phyloP scores from a whole-genome alignment of 2,329 filamentous ascomycete genomes.

The Orbilia quercus region DNA sequence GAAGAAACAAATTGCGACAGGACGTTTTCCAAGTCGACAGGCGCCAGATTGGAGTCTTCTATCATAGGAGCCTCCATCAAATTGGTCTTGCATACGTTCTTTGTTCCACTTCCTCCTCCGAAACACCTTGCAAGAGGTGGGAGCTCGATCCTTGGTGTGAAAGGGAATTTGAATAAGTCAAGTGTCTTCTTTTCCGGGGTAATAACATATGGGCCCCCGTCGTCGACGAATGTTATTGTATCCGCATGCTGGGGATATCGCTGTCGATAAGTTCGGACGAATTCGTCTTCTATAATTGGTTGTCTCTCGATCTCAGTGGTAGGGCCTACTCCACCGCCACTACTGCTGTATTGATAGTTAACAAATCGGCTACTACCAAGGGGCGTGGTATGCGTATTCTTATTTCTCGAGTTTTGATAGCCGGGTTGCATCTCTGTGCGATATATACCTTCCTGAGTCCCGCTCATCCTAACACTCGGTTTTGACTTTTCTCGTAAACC shows the following conservation, averaged over 20 bases:
- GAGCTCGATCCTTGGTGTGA: slow-evolving; percentile 12
- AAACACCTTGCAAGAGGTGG: slow-evolving; percentile 12
- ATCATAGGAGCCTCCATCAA: background rate
- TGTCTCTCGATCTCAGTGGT: background rate
- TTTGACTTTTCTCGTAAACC: too few relatives aligned
- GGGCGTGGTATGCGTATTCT: background rate
- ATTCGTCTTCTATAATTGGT: slow-evolving; percentile 12
- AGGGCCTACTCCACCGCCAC: background rate
- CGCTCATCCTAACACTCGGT: slow-evolving; percentile 2
- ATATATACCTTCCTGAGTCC: slow-evolving; percentile 28
- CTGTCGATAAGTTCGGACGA: slow-evolving; percentile 12
- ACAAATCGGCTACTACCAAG: slow-evolving; percentile 15
- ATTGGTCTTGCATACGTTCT: too few relatives aligned
- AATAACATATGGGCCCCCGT: slow-evolving; percentile 6
- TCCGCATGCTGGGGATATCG: slow-evolving; percentile 24
- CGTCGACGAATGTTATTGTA: slow-evolving; percentile 22
- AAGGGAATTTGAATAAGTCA: slow-evolving; percentile 18
- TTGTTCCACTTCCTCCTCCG: background rate
- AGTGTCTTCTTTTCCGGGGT: slow-evolving; percentile 15
- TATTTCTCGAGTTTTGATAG: background rate
- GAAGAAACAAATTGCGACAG: slow-evolving; percentile 20
- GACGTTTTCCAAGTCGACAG: slow-evolving; percentile 32
- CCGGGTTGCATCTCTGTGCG: slow-evolving; percentile 18
- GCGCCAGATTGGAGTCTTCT: slow-evolving; percentile 29
- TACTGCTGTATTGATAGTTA: background rate